Percentiles rank a stretch among this genome's conserved stretches.
These are phyloP conservation scores for Sclerotinia sclerotiorum DNA, from an alignment of 2,329 filamentous ascomycete species.

Conservation along the genomic window DNA sequence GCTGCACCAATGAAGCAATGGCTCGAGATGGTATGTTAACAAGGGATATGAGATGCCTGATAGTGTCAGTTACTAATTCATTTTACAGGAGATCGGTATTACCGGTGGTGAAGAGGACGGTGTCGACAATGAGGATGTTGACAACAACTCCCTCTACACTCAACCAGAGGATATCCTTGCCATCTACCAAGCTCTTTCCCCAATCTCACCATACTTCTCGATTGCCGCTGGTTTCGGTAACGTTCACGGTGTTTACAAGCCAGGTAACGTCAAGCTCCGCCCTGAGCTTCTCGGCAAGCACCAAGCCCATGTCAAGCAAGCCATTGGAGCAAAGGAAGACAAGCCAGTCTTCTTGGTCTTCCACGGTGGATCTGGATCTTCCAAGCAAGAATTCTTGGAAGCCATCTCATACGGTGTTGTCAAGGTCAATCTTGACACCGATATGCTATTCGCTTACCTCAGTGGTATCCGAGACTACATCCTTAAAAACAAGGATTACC, in stretches of 20 bases:
- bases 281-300: constrained; percentile 96
- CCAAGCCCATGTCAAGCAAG: constrained; percentile 85
- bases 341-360: constrained; percentile 99
- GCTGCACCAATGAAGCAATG: constrained; percentile 97
- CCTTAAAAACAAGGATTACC: constrained; percentile 91
- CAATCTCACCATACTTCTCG: constrained; percentile 94
- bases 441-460: constrained; percentile 94
- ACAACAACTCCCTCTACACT: constrained; percentile 96
- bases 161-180: constrained; percentile 94
- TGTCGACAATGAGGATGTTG: constrained; percentile 97
- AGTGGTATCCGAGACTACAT: constrained; percentile 93
- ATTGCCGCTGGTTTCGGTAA: constrained; percentile 98
- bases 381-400: constrained; percentile 84
- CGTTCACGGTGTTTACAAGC: constrained; percentile 99
- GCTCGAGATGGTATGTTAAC: constrained; percentile 82
- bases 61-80: constrained; percentile 19
- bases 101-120: constrained; percentile 97
- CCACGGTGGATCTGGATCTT: constrained; percentile 93
- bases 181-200: constrained; percentile 81
- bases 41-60: not conserved
- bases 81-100: constrained; percentile 73
- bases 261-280: constrained; percentile 94
- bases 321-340: constrained; percentile 67
- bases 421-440: constrained; percentile 99
- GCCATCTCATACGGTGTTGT: constrained; percentile 93